Evolutionary conservation across 768 basidiomycete genomes (phyloP).

Genomic region (Russula compacta): DNA sequence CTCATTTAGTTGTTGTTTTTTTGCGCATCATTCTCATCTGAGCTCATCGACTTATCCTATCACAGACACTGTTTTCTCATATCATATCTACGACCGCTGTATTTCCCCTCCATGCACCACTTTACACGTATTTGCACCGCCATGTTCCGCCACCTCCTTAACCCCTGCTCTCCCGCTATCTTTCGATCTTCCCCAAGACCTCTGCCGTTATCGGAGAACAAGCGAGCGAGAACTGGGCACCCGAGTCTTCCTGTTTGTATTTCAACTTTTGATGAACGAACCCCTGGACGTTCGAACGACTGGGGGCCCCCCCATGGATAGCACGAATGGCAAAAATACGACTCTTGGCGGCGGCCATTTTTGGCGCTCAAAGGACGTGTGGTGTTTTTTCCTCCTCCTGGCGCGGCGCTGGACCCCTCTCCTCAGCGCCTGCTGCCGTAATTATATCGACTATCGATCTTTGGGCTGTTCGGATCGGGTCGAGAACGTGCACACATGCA

Average conservation of each 20-base stretch:
- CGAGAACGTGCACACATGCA: neutral
- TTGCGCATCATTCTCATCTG: neutral
- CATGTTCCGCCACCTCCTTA: neutral
- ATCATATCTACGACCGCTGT: slow-evolving; percentile 8
- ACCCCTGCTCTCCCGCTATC: neutral
- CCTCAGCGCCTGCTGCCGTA: neutral
- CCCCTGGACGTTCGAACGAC: neutral
- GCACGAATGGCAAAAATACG: neutral
- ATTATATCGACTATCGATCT: neutral
- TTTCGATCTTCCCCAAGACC: neutral
- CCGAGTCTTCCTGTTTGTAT: neutral
- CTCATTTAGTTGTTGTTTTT: slow-evolving; percentile 2
- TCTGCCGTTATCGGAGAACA: neutral
- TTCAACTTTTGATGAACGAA: neutral
- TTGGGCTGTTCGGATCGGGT: neutral
- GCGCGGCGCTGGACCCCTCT: too few relatives aligned
- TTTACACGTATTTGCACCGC: slow-evolving; percentile 1
- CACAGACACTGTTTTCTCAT: neutral
- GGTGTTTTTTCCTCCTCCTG: too few relatives aligned
- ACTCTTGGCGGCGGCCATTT: neutral
- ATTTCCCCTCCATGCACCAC: neutral
- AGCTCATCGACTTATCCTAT: slow-evolving; percentile 2
- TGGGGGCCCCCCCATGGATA: neutral
- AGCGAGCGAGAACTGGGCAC: neutral
- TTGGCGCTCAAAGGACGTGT: neutral